Base-by-base conservation (phyloP, 1,139 yeast genomes). In the Diutina sp. region DNA sequence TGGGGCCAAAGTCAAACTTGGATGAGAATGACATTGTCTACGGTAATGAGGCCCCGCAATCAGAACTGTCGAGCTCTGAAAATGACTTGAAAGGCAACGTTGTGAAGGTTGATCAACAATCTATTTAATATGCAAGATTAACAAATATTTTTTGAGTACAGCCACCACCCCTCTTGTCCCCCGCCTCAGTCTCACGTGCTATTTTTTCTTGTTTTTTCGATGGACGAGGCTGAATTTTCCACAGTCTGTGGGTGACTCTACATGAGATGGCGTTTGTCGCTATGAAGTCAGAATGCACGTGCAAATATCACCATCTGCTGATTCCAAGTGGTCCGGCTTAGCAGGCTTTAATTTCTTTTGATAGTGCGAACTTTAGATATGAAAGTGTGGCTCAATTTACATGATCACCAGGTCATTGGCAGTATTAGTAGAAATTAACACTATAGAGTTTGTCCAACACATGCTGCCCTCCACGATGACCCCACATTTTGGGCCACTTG, bases 1-100 rank as follows among this genome's bases (percentile, higher is more conserved):
- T 70, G 56, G 91, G 91, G n/a, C 91, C 90, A 51, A 80, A 74
- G 67, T 76, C 83, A 62, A 83, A 83, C 65, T 69, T 80, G 63
- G 82, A 75, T 55, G 69, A 57, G 52, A 58, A 46, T 12, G 54
- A 50, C 6, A 4, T 32, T 9, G 35, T 11, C 6, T 30, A 50
- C 9, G 21, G 44, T 12, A 14, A n/a, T 16, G 38, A 46, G 9
- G 29, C 30, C 6, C 12, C 41, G 11, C n/a, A 9, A 12, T 18
- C 46, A 18, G 46, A 16, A 18, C 12, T 7, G 11, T 44, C 46
- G 28, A 44, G 25, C 12, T 8, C 46, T 8, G 25, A 44, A 21
- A n/a, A 44, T 28, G 38, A 14, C 16, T 9, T 25, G 8, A 48
- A 48, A 11, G 32, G 32, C 14, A 21, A 21, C 25, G 25, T 14